phyloP scores from a whole-genome alignment of 208 protist species.

The Trypanosoma grayi region DNA sequence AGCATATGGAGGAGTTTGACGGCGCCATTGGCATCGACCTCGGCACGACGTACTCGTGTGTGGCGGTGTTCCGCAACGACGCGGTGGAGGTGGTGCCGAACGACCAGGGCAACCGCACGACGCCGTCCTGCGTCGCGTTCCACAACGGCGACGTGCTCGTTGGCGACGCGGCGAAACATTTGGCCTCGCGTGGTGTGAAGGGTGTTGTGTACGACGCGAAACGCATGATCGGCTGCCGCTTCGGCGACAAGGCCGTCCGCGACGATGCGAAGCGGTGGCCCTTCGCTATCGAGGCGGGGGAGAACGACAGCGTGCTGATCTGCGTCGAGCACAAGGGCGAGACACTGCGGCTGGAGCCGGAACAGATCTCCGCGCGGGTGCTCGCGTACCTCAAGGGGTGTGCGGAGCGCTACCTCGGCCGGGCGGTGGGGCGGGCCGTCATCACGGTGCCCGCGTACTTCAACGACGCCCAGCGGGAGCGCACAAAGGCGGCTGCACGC shows the following conservation, averaged over 20 bases:
- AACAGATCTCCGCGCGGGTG: constrained; percentile 97
- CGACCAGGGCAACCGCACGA: constrained; percentile 99
- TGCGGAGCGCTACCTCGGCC: constrained; percentile 94
- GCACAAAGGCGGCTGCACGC: constrained; percentile 96
- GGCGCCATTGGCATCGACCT: constrained; percentile 89
- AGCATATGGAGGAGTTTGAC: constrained; percentile 32
- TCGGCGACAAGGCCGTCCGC: constrained; percentile 87
- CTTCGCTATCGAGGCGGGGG: constrained; percentile 83
- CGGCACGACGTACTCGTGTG: constrained; percentile 96
- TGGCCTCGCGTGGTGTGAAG: constrained; percentile 83
- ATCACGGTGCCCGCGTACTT: constrained; percentile 98
- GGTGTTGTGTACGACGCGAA: constrained; percentile 97
- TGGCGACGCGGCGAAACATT: constrained; percentile 95
- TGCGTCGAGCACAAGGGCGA: constrained; percentile 65
- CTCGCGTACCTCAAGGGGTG: constrained; percentile 92
- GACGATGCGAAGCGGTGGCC: constrained; percentile 94
- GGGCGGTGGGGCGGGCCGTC: constrained; percentile 92
- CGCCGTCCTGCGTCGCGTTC: constrained; percentile 99
- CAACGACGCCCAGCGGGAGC: constrained; percentile 96
- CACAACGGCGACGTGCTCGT: constrained; percentile 94
- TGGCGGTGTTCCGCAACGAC: constrained; percentile 94
- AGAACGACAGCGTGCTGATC: constrained; percentile 42
- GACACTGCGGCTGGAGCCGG: constrained; percentile 91
- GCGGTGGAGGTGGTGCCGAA: constrained; percentile 98
- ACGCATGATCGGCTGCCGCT: constrained; percentile 92